These are phyloP conservation scores for Cryptococcus neoformans DNA, from an alignment of 1,284 basidiomycete genomes.

Conservation along the genomic window DNA sequence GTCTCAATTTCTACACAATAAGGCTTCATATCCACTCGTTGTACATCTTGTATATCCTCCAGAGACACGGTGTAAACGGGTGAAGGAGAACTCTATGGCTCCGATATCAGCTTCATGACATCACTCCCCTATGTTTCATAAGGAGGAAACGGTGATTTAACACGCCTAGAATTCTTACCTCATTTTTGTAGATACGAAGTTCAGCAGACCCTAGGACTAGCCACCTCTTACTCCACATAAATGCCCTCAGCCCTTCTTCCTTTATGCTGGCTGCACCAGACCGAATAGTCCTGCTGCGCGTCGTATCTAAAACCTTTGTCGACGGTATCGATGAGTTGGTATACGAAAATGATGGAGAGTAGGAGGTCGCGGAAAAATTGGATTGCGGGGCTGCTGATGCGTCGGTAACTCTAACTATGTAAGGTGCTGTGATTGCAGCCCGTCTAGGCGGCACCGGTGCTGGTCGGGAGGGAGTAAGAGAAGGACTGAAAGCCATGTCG, in stretches of 20 bases:
- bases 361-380: slow-evolving; percentile 27
- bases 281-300: slow-evolving; percentile 26
- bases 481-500: slow-evolving; percentile 27
- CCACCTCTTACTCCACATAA: slow-evolving; percentile 92
- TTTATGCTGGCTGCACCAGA: slow-evolving; percentile 72
- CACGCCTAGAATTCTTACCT: slow-evolving; percentile 58
- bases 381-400: slow-evolving; percentile 3
- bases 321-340: slow-evolving; percentile 14
- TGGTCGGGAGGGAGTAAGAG: slow-evolving; percentile 39
- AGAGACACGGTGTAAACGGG: slow-evolving; percentile 49
- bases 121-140: background rate
- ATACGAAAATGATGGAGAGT: slow-evolving; percentile 33
- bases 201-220: slow-evolving; percentile 78
- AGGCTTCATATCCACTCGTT: slow-evolving; percentile 87
- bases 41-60: slow-evolving; percentile 78
- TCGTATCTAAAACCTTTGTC: background rate
- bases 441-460: slow-evolving; percentile 34
- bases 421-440: background rate
- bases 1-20: slow-evolving; percentile 85
- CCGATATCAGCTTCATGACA: too few relatives aligned
- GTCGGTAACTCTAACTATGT: background rate
- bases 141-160: background rate
- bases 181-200: slow-evolving; percentile 84
- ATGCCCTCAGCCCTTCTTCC: slow-evolving; percentile 85
- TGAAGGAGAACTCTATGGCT: slow-evolving; percentile 31